Evolutionary conservation across 177 flowering plant genomes (phyloP), one percentile per base, ranked within the genome.

Genomic region (Vitis hybrid): DNA sequence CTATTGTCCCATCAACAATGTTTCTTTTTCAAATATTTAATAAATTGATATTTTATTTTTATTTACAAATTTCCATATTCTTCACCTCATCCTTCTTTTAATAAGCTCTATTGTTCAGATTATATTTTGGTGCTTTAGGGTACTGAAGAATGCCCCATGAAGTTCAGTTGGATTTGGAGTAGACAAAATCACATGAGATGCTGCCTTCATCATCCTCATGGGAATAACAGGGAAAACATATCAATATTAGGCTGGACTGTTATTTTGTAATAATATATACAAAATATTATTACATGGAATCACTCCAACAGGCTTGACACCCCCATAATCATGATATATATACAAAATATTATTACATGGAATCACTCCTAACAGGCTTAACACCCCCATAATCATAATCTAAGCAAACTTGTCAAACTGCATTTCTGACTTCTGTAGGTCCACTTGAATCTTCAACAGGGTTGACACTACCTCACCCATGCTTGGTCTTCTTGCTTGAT

Each of bases 381-480:
- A 70, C 78, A 30, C 75, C 70, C 58, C 83, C 81, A n/a, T 75
- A 69, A 46, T 64, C 11, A 51, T n/a, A 30, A 14, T 30, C 4
- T 32, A 18, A 63, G 16, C 27, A 18, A 63, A 63, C 19, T 8
- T 0, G 14, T 10, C 60, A 9, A 27, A 59, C 7, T 46, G 40
- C 13, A 40, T 59, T 54, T 69, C 61, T 11, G 61, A 65, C 65
- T 18, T 62, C 55, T 71, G 49, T 8, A 73, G 19, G 60, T 77
- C 78, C 40, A 62, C 70, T 46, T 76, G 81, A 70, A 83, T 75
- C 51, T 72, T 79, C 40, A 62, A 52, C 52, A 83, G 69, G 59
- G 62, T 55, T 6, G 82, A 64, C n/a, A 76, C 86, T 7, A 80
- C 77, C 21, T 77, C 77, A 24, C 40, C 80, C 81, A 86, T 86